Conservation (phyloP, 2,329 filamentous ascomycete species). For the Westerdykella aurantiaca region DNA sequence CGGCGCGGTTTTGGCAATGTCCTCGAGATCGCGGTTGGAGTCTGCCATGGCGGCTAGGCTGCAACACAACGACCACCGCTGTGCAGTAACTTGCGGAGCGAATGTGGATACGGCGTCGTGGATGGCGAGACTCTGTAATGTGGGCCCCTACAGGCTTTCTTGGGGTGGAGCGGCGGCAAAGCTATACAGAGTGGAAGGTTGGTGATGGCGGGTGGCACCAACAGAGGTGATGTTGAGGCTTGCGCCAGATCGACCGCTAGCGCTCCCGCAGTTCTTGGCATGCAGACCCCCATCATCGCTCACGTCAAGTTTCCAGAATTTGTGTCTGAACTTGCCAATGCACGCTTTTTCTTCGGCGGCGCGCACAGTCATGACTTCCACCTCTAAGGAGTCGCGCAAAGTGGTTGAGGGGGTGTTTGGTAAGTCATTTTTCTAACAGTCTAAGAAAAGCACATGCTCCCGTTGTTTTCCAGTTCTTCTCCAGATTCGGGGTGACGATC, state of each 20-base stretch:
- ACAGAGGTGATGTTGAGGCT: no score
- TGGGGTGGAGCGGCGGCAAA: not conserved
- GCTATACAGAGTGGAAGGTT: not conserved
- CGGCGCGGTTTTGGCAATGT: constrained; percentile 36
- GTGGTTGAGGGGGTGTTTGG: constrained; percentile 60
- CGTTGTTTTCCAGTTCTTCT: constrained; percentile 16
- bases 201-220: no score
- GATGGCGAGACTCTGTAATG: not conserved
- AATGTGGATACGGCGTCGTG: not conserved
- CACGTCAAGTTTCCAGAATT: constrained; percentile 18
- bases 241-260: constrained; percentile 12
- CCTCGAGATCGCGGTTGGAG: constrained; percentile 38
- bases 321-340: not conserved
- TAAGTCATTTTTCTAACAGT: constrained; percentile 25
- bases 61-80: not conserved
- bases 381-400: constrained; percentile 33
- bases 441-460: constrained; percentile 4
- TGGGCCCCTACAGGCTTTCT: not conserved
- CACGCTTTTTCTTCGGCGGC: constrained; percentile 1
- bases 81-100: not conserved
- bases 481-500: not conserved
- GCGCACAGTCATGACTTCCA: constrained; percentile 21
- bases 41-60: constrained; percentile 25
- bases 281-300: constrained; percentile 4
- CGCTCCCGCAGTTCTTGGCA: constrained; percentile 10